Conservation (phyloP, 163 green algal genomes). For the Volvox carteri region DNA sequence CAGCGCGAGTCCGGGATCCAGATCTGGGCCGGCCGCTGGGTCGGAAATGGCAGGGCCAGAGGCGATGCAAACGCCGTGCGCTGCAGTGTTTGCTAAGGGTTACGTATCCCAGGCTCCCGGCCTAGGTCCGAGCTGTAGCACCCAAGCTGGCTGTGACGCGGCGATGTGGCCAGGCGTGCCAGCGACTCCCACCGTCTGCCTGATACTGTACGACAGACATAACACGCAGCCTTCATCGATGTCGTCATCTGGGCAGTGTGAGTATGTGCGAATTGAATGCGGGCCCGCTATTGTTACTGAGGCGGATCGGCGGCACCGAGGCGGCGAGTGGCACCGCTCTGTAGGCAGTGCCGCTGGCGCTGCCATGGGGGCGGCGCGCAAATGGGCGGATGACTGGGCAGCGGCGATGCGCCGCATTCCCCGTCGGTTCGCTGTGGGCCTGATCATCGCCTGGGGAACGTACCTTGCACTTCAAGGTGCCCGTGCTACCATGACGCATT, state of each 20-base stretch:
- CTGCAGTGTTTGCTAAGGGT: too few species aligned
- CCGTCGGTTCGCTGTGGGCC: background rate
- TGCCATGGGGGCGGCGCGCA: too few species aligned
- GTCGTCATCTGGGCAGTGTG: too few species aligned
- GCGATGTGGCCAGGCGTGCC: too few species aligned
- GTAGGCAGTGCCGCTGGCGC: background rate
- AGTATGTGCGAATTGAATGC: background rate
- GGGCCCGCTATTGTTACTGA: too few species aligned
- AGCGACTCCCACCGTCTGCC: too few species aligned
- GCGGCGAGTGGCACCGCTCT: background rate
- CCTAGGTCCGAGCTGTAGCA: too few species aligned
- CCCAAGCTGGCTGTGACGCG: too few species aligned
- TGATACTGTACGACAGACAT: background rate
- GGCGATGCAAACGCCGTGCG: too few species aligned
- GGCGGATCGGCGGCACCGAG: background rate
- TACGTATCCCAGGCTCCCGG: too few species aligned
- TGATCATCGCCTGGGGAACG: conserved; percentile 34
- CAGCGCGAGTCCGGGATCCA: background rate
- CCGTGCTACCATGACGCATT: background rate
- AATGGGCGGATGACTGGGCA: background rate
- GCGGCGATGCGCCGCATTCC: conserved; percentile 13
- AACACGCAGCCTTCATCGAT: too few species aligned
- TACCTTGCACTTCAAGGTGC: conserved; percentile 47
- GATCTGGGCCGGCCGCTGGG: background rate
- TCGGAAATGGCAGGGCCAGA: too few species aligned